These are phyloP conservation scores for Leccinum variicolor DNA, from an alignment of 768 basidiomycete genomes.

Conservation along the genomic window DNA sequence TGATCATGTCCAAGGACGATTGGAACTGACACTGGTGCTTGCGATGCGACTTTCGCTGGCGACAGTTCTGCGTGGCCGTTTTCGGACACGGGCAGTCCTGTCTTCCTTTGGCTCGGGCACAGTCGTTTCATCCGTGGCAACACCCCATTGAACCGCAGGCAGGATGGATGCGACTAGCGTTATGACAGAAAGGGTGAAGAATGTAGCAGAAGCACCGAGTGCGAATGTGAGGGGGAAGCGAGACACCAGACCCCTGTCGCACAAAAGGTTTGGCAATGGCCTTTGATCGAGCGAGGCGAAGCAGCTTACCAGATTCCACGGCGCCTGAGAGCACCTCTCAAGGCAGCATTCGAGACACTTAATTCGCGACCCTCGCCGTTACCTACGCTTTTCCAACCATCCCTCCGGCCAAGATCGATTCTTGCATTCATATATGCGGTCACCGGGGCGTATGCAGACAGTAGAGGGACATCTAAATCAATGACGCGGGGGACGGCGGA, in stretches of 20 bases:
- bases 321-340: constrained; percentile 61
- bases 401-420: constrained; percentile 71
- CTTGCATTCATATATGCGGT: constrained; percentile 50
- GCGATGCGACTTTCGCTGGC: constrained; percentile 19
- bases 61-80: constrained; percentile 24
- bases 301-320: constrained; percentile 63
- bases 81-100: constrained; percentile 23
- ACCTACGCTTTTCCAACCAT: constrained; percentile 70
- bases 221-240: constrained; percentile 64
- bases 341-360: constrained; percentile 56
- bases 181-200: constrained; percentile 45
- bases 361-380: constrained; percentile 71
- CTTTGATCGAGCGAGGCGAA: not conserved
- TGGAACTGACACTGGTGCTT: constrained; percentile 21
- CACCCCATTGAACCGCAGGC: constrained; percentile 38
- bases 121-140: constrained; percentile 14
- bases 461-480: constrained; percentile 51
- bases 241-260: constrained; percentile 59
- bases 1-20: not conserved
- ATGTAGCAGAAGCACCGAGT: constrained; percentile 41
- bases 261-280: not conserved
- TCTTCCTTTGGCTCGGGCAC: constrained; percentile 18
- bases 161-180: constrained; percentile 51
- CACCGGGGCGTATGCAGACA: constrained; percentile 51
- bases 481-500: constrained; percentile 40